Conservation (phyloP, 2,329 filamentous ascomycete species). For the Phoma sp. region DNA sequence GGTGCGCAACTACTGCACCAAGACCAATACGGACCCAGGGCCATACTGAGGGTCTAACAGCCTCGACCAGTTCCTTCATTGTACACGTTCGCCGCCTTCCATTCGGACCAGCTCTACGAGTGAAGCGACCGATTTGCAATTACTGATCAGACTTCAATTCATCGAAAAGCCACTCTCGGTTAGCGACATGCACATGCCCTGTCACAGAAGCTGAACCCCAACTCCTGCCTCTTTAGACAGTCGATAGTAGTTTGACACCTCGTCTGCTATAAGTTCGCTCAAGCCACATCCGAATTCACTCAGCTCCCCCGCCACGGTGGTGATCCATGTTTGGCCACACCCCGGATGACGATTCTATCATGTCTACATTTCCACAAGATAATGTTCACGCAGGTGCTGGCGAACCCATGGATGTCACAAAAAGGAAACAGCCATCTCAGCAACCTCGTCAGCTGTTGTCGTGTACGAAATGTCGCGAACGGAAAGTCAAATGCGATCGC, state of each 20-base stretch:
- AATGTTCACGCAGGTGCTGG: constrained; percentile 18
- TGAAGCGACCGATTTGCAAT: constrained; percentile 34
- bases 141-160: constrained; percentile 21
- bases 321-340: constrained; percentile 27
- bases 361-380: constrained; percentile 25
- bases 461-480: constrained; percentile 56
- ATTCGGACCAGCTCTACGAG: constrained; percentile 23
- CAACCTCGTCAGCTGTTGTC: constrained; percentile 54
- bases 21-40: constrained; percentile 31
- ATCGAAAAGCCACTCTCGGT: constrained; percentile 2
- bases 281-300: constrained; percentile 14
- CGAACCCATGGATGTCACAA: constrained; percentile 21
- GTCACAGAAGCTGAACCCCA: constrained; percentile 9
- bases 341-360: constrained; percentile 7
- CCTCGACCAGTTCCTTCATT: constrained; percentile 23
- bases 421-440: constrained; percentile 48
- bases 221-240: background rate
- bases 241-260: constrained; percentile 5
- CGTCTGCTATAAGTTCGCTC: background rate
- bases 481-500: constrained; percentile 59
- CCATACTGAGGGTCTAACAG: constrained; percentile 27
- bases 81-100: constrained; percentile 24
- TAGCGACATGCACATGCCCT: constrained; percentile 12
- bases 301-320: constrained; percentile 19
- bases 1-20: constrained; percentile 32